Base-by-base conservation (phyloP, 1,139 yeast species). In the Zygosaccharomyces pseudobailii region DNA sequence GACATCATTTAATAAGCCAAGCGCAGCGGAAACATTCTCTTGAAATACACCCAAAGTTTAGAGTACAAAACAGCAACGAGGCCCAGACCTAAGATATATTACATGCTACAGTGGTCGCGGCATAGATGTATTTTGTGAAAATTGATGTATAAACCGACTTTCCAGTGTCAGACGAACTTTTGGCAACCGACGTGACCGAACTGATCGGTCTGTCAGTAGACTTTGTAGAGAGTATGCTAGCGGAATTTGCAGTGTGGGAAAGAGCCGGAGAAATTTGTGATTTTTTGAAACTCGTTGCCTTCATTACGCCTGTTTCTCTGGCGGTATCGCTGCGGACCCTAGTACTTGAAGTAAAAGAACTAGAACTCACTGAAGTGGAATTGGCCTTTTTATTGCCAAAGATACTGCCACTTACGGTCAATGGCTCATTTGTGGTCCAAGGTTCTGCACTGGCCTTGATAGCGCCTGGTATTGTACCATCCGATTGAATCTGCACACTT, bases 401-500 rank as follows among this genome's bases (percentile, higher is more conserved):
- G 13, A 54, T 45, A 27, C 46, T 46, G 10, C 50, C 38, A 5
- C 42, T 49, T 9, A 46, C 50, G n/a, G 51, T 42, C 28, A 51
- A 35, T 17, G 55, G 46, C 13, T 51, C 54, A 34, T 46, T 32
- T 9, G 54, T 41, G 17, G 51, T 27, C 62, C 62, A 59, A 4
- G 55, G 52, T n/a, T 42, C 28, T 5, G 54, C 58, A 10, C 46
- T 49, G 2, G 59, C 54, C 17, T 22, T 42, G 8, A 27, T 46
- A n/a, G 57, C 59, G n/a, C 48, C 47, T 10, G 54, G 51, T n/a
- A 59, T 51, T 1, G 17, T 35, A 10, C 62, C 61, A 37, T 57
- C 46, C 6, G 45, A 20, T 13, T 54, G 50, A 21, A 58, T 53
- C 22, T 49, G 39, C 1, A 50, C 38, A 21, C 50, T 25, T 6